Evolutionary conservation across 495 filamentous ascomycete genomes (phyloP).

Genomic region (Aspergillus mulundensis): DNA sequence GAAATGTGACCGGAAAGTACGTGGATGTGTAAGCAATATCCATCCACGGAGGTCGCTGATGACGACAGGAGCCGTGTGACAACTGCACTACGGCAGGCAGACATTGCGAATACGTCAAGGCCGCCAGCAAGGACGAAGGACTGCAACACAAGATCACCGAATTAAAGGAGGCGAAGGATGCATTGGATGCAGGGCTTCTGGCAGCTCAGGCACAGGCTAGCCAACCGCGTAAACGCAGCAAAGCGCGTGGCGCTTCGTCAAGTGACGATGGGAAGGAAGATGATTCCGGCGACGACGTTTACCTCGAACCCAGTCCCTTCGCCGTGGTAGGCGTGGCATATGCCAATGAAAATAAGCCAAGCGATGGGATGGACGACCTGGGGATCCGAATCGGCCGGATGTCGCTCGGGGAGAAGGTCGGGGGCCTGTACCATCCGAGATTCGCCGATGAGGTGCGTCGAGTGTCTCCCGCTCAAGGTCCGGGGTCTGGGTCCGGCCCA

Average conservation of each 20-base stretch:
- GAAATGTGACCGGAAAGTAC: slow-evolving; percentile 25
- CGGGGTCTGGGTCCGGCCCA: no score
- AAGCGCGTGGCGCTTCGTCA: slow-evolving; percentile 43
- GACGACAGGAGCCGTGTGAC: neutral
- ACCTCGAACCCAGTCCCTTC: slow-evolving; percentile 30
- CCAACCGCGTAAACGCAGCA: no score
- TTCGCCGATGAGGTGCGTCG: slow-evolving; percentile 2
- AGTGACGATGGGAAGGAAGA: slow-evolving; percentile 9
- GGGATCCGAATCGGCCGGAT: slow-evolving; percentile 67
- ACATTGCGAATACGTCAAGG: neutral
- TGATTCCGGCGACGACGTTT: neutral
- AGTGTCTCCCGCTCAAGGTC: neutral
- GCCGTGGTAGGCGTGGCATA: slow-evolving; percentile 62
- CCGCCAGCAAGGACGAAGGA: neutral
- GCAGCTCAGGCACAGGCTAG: no score
- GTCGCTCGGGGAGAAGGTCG: slow-evolving; percentile 69
- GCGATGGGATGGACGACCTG: slow-evolving; percentile 62
- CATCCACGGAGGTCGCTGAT: no score
- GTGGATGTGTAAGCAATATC: no score
- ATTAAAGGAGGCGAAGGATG: slow-evolving; percentile 67
- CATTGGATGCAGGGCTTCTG: slow-evolving; percentile 39
- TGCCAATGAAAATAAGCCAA: slow-evolving; percentile 52
- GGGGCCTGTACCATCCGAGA: slow-evolving; percentile 20
- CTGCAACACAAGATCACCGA: slow-evolving; percentile 52
- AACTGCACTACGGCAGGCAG: neutral